phyloP scores from a whole-genome alignment of 2,329 filamentous ascomycete genomes.

The Aureobasidium vineae region DNA sequence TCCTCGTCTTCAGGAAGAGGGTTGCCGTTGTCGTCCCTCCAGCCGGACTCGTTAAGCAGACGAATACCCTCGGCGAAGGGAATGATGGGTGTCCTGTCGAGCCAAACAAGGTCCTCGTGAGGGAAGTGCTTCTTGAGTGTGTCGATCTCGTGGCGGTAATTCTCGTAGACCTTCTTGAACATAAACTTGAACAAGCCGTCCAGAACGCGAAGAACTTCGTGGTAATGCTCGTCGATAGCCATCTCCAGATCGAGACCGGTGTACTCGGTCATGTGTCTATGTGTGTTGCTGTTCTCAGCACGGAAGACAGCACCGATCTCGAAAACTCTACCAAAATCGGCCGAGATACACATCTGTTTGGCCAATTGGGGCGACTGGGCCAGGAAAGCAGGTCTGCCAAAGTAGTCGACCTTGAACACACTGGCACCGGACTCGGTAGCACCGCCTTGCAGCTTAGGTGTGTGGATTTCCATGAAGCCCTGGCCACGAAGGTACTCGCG shows the following conservation, averaged over 20 bases:
- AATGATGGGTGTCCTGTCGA: constrained; percentile 80
- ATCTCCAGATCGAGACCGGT: constrained; percentile 92
- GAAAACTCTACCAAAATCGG: constrained; percentile 85
- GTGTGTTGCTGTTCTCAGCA: constrained; percentile 93
- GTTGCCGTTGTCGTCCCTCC: constrained; percentile 74
- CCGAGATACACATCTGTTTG: constrained; percentile 89
- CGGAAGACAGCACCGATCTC: constrained; percentile 89
- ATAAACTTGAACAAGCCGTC: constrained; percentile 80
- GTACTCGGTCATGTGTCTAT: constrained; percentile 91
- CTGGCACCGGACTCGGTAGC: constrained; percentile 89
- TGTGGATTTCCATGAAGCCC: constrained; percentile 90
- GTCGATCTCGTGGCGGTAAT: constrained; percentile 70
- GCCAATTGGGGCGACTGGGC: constrained; percentile 89
- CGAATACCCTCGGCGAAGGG: constrained; percentile 75
- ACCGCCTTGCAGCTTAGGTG: constrained; percentile 83
- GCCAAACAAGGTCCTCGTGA: constrained; percentile 80
- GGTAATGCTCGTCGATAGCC: constrained; percentile 84
- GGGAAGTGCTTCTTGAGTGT: constrained; percentile 81
- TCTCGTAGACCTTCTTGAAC: constrained; percentile 67
- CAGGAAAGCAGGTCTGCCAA: constrained; percentile 79
- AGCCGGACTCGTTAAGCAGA: constrained; percentile 75
- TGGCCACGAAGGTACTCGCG: constrained; percentile 69
- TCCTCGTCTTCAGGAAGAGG: constrained; percentile 71
- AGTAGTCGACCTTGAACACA: constrained; percentile 91
- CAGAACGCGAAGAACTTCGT: constrained; percentile 77